Conservation (phyloP, 768 basidiomycete species). For the Tricholoma bakamatsutake region DNA sequence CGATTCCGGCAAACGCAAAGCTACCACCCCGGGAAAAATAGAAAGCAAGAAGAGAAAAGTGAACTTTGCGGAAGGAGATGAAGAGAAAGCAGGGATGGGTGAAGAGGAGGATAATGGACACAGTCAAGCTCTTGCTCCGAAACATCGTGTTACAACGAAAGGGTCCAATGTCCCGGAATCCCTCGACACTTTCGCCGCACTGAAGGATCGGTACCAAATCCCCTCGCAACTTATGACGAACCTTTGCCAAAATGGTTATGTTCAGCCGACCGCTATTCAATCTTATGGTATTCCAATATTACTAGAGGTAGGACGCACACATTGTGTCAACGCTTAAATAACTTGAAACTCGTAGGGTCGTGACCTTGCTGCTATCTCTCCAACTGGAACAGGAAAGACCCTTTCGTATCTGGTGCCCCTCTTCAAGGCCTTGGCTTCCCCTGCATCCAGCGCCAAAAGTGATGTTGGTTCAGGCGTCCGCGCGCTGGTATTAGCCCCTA, state of each 20-base stretch:
- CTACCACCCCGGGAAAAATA: slow-evolving; percentile 10
- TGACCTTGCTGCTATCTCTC: slow-evolving; percentile 91
- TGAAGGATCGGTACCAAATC: slow-evolving; percentile 53
- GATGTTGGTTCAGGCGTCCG: slow-evolving; percentile 56
- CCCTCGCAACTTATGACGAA: slow-evolving; percentile 60
- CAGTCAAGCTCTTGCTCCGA: slow-evolving; percentile 21
- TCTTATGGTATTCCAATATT: slow-evolving; percentile 75
- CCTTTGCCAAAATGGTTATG: slow-evolving; percentile 53
- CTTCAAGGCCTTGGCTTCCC: slow-evolving; percentile 52
- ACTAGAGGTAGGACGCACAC: slow-evolving; percentile 49
- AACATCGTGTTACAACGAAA: slow-evolving; percentile 70
- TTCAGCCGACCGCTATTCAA: slow-evolving; percentile 76
- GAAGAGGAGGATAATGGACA: slow-evolving; percentile 13
- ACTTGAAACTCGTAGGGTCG: slow-evolving; percentile 42
- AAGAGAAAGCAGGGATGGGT: slow-evolving; percentile 17
- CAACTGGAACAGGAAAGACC: slow-evolving; percentile 97
- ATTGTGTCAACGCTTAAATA: not conserved
- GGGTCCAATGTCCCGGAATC: slow-evolving; percentile 63
- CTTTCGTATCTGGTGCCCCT: slow-evolving; percentile 86
- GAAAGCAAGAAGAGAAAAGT: slow-evolving; percentile 31
- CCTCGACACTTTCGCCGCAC: slow-evolving; percentile 50
- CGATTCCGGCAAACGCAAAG: slow-evolving; percentile 48
- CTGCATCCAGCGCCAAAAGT: slow-evolving; percentile 41
- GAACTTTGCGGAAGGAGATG: slow-evolving; percentile 23
- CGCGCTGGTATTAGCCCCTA: slow-evolving; percentile 83